Evolutionary conservation across 2,329 filamentous ascomycete genomes (phyloP).

Genomic region (Fusarium clavum): DNA sequence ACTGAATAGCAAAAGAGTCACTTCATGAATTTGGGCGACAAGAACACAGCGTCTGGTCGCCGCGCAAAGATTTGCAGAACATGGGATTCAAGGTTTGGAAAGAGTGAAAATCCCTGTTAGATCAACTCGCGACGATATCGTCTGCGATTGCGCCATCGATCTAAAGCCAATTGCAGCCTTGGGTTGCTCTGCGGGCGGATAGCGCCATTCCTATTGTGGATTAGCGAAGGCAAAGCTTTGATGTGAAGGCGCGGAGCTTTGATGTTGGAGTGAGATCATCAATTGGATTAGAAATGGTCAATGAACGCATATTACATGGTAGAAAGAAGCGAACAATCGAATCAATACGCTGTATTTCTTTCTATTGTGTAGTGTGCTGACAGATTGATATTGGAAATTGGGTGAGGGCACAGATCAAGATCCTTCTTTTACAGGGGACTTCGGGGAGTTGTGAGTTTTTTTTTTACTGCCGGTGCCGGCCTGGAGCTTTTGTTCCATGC

Average conservation of each 20-base stretch:
- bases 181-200: slow-evolving; percentile 15
- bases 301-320: slow-evolving; percentile 12
- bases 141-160: slow-evolving; percentile 44
- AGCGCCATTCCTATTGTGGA: slow-evolving; percentile 17
- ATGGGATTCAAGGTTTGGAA: slow-evolving; percentile 1
- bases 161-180: slow-evolving; percentile 1
- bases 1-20: accelerated
- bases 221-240: slow-evolving; percentile 19
- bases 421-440: not conserved
- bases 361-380: not conserved
- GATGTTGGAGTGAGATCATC: slow-evolving; percentile 25
- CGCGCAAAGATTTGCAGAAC: slow-evolving; percentile 4
- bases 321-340: not conserved
- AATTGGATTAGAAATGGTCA: slow-evolving; percentile 16
- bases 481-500: slow-evolving; percentile 22
- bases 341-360: not conserved
- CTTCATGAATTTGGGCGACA: not conserved
- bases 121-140: slow-evolving; percentile 40
- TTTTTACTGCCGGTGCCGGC: not conserved
- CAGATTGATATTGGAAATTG: not conserved
- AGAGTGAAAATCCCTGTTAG: slow-evolving; percentile 16
- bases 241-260: slow-evolving; percentile 10
- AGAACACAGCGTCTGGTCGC: not conserved
- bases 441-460: slow-evolving; percentile 30
- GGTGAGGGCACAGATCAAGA: not conserved